Base-by-base conservation (phyloP, 1,139 yeast genomes). In the Suhomyces chickasaworum region DNA sequence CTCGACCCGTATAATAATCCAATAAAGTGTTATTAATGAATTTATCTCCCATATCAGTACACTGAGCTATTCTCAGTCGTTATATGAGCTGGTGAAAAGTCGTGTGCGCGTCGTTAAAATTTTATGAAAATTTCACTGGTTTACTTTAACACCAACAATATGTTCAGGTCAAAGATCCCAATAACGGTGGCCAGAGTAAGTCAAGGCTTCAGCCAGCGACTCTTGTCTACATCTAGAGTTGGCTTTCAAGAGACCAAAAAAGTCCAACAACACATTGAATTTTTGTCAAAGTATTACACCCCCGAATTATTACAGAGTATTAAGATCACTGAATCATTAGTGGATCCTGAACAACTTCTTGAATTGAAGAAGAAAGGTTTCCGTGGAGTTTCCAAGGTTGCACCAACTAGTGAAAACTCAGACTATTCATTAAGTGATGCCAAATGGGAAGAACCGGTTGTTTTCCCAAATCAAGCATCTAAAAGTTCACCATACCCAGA, bases 241-340 rank as follows among this genome's bases (percentile, higher is more conserved):
- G 39, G 31, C 13, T 29, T 43, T 13, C 47, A 46, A 41, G 44
- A 42, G 25, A 20, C 39, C 36, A 33, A 51, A 18, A 67, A 65
- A 48, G 57, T 60, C 10, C 57, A 61, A 22, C 61, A 74, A 49
- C 95, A 87, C 64, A 56, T 84, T 51, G 78, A 82, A 41, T 79
- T 78, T 53, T 77, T 89, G 53, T 69, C 80, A 40, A 79, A 87
- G 61, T 89, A 81, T 69, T 89, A 89, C 63, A 80, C 89, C 8
- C 89, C 89, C 23, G 85, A 84, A 48, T 73, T 90, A 44, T 78
- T 91, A 53, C 86, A 89, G 60, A 83, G 95, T 46, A 89, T 91
- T 56, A 73, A 87, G 56, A 77, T 86, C 42, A 86, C 97, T 1
- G 97, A 91, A 67, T 73, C 87, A 4, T 75, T 80, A 32, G 83